Conservation (phyloP, 768 basidiomycete species). For the Hemileccinum impolitum region DNA sequence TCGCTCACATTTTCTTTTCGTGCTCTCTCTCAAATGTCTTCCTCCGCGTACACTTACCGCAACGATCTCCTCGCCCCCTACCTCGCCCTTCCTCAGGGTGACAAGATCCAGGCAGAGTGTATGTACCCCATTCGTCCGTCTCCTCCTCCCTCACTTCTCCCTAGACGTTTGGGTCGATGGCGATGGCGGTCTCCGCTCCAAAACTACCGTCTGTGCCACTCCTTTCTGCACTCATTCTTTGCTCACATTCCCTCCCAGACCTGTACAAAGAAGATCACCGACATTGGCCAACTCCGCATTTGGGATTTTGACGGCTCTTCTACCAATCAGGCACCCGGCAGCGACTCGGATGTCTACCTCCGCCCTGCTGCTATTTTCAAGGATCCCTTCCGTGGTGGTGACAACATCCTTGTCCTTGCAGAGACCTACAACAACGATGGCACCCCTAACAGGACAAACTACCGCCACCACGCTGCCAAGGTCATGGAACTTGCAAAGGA, state of each 20-base stretch:
- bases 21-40: constrained; percentile 18
- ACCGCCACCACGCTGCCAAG: constrained; percentile 91
- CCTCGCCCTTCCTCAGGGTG: constrained; percentile 86
- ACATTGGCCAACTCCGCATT: constrained; percentile 87
- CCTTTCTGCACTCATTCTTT: not conserved
- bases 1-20: not conserved
- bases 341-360: constrained; percentile 97
- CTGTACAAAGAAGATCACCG: constrained; percentile 78
- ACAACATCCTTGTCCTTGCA: constrained; percentile 96
- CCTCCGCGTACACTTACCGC: constrained; percentile 46
- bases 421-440: constrained; percentile 99
- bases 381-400: constrained; percentile 98
- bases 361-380: constrained; percentile 97
- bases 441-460: constrained; percentile 95
- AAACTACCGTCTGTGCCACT: constrained; percentile 73
- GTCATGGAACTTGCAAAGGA: constrained; percentile 91
- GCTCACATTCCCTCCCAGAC: constrained; percentile 50
- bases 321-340: constrained; percentile 93
- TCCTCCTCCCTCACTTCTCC: constrained; percentile 2
- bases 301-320: constrained; percentile 99
- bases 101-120: constrained; percentile 95
- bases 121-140: constrained; percentile 22
- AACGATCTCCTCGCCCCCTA: constrained; percentile 89
- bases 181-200: constrained; percentile 89
- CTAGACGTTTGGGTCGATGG: constrained; percentile 99